phyloP scores from a whole-genome alignment of 768 basidiomycete species.

The Podaxis sp. region DNA sequence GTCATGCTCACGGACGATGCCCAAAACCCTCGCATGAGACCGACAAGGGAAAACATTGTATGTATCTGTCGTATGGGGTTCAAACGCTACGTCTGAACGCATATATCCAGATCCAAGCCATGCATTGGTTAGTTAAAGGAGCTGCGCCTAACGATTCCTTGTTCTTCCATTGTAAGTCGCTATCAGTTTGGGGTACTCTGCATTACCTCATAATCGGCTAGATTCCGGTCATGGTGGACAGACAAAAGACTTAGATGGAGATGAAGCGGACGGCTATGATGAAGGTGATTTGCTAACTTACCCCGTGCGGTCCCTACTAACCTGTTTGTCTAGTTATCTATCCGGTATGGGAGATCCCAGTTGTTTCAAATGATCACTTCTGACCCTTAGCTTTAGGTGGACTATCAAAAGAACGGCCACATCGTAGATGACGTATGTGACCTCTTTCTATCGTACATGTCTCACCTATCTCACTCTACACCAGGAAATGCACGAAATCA shows the following conservation, averaged over 20 bases:
- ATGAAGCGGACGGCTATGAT: slow-evolving; percentile 83
- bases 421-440: slow-evolving; percentile 86
- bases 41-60: slow-evolving; percentile 83
- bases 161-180: slow-evolving; percentile 80
- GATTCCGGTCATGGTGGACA: slow-evolving; percentile 96
- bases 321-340: slow-evolving; percentile 65
- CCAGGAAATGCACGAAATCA: slow-evolving; percentile 71
- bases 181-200: background rate
- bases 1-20: slow-evolving; percentile 84
- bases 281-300: slow-evolving; percentile 49
- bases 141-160: slow-evolving; percentile 83
- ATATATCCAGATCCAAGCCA: slow-evolving; percentile 59
- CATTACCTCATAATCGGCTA: slow-evolving; percentile 24
- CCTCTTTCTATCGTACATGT: background rate
- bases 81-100: slow-evolving; percentile 2
- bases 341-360: slow-evolving; percentile 44
- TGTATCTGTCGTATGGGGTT: slow-evolving; percentile 20
- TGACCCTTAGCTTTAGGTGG: slow-evolving; percentile 32
- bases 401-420: slow-evolving; percentile 58
- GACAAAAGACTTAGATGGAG: slow-evolving; percentile 78
- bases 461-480: background rate
- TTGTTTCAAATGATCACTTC: background rate
- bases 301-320: background rate
- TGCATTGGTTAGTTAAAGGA: slow-evolving; percentile 88
- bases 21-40: slow-evolving; percentile 55